phyloP scores from a whole-genome alignment of 805 yeast genomes.

The Starmera caribaea region DNA sequence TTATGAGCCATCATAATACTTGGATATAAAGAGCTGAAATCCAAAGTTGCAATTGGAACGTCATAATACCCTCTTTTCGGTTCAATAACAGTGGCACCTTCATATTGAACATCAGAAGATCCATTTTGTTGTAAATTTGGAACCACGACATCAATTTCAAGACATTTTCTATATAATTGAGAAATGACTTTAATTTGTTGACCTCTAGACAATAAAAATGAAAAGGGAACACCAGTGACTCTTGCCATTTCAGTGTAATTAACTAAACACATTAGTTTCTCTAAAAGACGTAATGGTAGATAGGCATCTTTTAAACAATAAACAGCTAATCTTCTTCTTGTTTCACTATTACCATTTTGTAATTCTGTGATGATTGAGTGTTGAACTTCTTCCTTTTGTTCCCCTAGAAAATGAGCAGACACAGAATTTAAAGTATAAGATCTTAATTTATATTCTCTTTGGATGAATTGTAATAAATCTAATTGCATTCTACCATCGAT shows the following conservation, averaged over 20 bases:
- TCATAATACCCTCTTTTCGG: constrained; percentile 94
- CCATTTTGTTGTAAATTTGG: constrained; percentile 82
- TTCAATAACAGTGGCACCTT: constrained; percentile 98
- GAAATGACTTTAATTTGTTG: constrained; percentile 97
- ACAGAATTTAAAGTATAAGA: constrained; percentile 94
- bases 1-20: constrained; percentile 99
- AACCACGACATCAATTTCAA: constrained; percentile 75
- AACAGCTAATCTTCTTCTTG: constrained; percentile 91
- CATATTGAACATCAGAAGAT: constrained; percentile 81
- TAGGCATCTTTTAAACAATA: constrained; percentile 96
- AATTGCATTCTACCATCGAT: constrained; percentile 95
- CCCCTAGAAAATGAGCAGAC: constrained; percentile 85
- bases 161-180: constrained; percentile 88
- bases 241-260: constrained; percentile 99
- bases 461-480: constrained; percentile 85
- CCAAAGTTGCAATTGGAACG: constrained; percentile 94
- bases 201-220: constrained; percentile 81
- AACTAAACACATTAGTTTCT: constrained; percentile 91
- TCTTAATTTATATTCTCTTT: constrained; percentile 89
- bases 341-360: constrained; percentile 86
- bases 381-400: constrained; percentile 97
- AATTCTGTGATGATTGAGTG: constrained; percentile 92
- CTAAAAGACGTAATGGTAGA: constrained; percentile 77
- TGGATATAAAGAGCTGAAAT: constrained; percentile 95
- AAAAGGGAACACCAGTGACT: constrained; percentile 97